Evolutionary conservation across 1,284 basidiomycete species (phyloP).

Genomic region (Peniophora sp.): DNA sequence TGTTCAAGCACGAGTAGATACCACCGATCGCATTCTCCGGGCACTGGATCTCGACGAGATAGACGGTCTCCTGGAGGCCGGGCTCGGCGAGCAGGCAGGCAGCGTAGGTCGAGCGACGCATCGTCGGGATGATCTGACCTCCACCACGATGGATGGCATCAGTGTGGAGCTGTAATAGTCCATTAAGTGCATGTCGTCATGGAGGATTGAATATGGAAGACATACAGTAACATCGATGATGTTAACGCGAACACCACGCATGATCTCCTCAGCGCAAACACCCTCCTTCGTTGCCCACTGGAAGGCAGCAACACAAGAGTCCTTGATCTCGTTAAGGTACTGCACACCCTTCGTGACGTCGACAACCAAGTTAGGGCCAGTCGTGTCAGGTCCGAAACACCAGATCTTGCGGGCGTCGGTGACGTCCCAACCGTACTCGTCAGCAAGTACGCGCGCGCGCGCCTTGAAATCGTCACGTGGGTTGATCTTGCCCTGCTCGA

Average conservation of each 20-base stretch:
- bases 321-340: slow-evolving; percentile 99
- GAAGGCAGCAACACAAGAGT: slow-evolving; percentile 98
- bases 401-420: slow-evolving; percentile 99
- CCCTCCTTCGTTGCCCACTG: slow-evolving; percentile 99
- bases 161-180: slow-evolving; percentile 68
- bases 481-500: slow-evolving; percentile 83
- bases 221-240: slow-evolving; percentile 90
- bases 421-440: slow-evolving; percentile 98
- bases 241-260: slow-evolving; percentile 98
- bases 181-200: too few species aligned
- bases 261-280: slow-evolving; percentile 94
- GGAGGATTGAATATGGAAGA: slow-evolving; percentile 5
- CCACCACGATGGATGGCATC: slow-evolving; percentile 99
- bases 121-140: slow-evolving; percentile 96
- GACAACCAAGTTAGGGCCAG: slow-evolving; percentile 94
- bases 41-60: slow-evolving; percentile 97
- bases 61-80: slow-evolving; percentile 94
- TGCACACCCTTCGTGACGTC: slow-evolving; percentile 99
- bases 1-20: slow-evolving; percentile 94
- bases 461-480: slow-evolving; percentile 97
- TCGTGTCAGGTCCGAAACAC: slow-evolving; percentile 99
- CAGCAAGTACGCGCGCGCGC: slow-evolving; percentile 92
- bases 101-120: slow-evolving; percentile 95
- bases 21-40: slow-evolving; percentile 97
- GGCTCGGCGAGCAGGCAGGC: slow-evolving; percentile 90